Evolutionary conservation across 163 green algal genomes (phyloP).

Genomic region (Coccomyxa subellipsoidea): DNA sequence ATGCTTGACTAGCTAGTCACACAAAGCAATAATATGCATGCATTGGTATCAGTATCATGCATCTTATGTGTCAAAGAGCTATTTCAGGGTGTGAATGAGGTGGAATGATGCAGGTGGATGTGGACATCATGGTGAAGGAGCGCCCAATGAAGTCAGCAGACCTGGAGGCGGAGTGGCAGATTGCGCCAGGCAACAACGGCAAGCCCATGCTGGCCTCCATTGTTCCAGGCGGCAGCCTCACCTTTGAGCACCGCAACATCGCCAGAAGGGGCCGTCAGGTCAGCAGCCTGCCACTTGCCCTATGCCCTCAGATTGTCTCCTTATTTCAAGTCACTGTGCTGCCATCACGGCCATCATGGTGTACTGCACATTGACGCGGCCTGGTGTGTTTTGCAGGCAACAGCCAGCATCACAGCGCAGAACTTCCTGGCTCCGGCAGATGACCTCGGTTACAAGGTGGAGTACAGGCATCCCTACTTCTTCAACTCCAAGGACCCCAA

Average conservation of each 20-base stretch:
- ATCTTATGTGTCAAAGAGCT: no score
- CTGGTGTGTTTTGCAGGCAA: constrained; percentile 17
- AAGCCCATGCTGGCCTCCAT: constrained; percentile 68
- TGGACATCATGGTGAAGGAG: constrained; percentile 87
- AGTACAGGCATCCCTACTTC: constrained; percentile 61
- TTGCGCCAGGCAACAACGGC: constrained; percentile 76
- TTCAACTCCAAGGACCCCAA: constrained; percentile 51
- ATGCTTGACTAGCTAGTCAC: constrained; percentile 21
- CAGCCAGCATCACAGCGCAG: constrained; percentile 59
- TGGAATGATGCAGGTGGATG: constrained; percentile 62
- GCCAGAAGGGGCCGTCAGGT: constrained; percentile 36
- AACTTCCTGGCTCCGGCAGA: constrained; percentile 72
- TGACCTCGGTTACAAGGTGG: constrained; percentile 60
- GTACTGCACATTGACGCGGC: no score
- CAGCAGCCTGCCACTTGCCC: no score
- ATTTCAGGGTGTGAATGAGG: no score
- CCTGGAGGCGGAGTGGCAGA: constrained; percentile 82
- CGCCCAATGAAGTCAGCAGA: constrained; percentile 58
- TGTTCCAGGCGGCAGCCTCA: constrained; percentile 77
- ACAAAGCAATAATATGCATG: not conserved
- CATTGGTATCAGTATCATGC: no score
- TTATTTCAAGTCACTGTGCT: no score
- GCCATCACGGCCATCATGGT: no score
- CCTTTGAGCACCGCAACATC: constrained; percentile 89
- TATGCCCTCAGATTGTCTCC: no score